Evolutionary conservation across 768 basidiomycete genomes (phyloP).

Genomic region (Nidularia sp.): DNA sequence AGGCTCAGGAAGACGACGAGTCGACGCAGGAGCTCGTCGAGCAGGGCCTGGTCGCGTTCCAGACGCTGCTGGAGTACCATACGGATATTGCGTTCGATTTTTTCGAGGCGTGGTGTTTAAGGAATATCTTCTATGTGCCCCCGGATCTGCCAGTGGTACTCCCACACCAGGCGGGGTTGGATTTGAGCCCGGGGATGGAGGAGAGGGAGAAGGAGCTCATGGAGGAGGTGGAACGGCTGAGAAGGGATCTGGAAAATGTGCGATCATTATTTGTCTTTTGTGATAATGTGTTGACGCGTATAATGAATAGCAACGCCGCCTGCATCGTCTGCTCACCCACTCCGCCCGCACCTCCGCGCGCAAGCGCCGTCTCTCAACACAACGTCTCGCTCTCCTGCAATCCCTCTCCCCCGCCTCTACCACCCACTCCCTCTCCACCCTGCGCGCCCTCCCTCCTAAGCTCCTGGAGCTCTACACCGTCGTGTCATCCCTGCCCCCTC

Average conservation of each 20-base stretch:
- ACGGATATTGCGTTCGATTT: slow-evolving; percentile 90
- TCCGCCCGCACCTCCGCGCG: background rate
- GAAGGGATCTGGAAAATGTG: slow-evolving; percentile 4
- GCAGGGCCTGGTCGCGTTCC: slow-evolving; percentile 80
- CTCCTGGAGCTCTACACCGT: slow-evolving; percentile 40
- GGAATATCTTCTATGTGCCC: slow-evolving; percentile 83
- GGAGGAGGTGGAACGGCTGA: slow-evolving; percentile 1
- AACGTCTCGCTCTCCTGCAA: background rate
- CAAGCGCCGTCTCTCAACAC: background rate
- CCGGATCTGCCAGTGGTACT: slow-evolving; percentile 65
- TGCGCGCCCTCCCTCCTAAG: slow-evolving; percentile 34
- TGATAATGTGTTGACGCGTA: background rate
- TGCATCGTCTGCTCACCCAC: background rate
- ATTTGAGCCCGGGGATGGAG: slow-evolving; percentile 33
- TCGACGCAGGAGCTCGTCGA: slow-evolving; percentile 69
- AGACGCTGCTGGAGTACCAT: slow-evolving; percentile 84
- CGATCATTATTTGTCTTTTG: background rate
- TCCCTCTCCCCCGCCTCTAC: background rate
- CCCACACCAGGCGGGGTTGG: slow-evolving; percentile 71
- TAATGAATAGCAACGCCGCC: background rate
- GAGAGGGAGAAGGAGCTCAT: slow-evolving; percentile 9
- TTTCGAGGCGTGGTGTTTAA: slow-evolving; percentile 84
- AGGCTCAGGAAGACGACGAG: slow-evolving; percentile 33
- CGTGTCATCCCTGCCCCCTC: slow-evolving; percentile 45
- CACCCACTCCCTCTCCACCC: slow-evolving; percentile 31